These are phyloP conservation scores for Cicer pinnatifidum DNA, from an alignment of 306 rosid genomes.

Conservation along the genomic window DNA sequence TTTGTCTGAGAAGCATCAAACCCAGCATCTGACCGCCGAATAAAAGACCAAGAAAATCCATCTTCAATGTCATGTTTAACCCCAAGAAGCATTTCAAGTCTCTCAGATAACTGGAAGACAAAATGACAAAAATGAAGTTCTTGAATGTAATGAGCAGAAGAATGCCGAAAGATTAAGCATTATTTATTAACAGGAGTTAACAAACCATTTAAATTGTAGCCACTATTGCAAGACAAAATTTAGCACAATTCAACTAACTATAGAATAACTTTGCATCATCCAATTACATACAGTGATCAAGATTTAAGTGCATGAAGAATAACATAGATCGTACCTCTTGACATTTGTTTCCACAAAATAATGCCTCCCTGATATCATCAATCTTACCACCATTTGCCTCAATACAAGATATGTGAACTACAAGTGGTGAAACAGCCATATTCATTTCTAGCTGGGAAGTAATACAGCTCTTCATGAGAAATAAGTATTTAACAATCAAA, in stretches of 20 bases:
- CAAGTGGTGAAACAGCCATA: constrained; percentile 39
- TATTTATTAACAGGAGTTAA: constrained; percentile 33
- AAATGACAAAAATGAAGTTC: constrained; percentile 35
- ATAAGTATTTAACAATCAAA: constrained; percentile 36
- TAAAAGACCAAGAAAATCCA: constrained; percentile 82
- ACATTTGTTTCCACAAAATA: constrained; percentile 78
- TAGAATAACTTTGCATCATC: constrained; percentile 37
- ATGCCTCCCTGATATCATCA: constrained; percentile 43
- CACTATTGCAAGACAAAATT: constrained; percentile 34
- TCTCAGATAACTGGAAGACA: constrained; percentile 66
- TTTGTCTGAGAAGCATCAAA: constrained; percentile 57
- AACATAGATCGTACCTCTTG: constrained; percentile 61
- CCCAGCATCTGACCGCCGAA: constrained; percentile 66
- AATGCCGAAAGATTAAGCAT: constrained; percentile 34
- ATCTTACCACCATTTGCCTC: constrained; percentile 51
- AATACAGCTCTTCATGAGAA: constrained; percentile 17
- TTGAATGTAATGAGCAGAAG: constrained; percentile 24
- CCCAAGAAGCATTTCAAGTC: constrained; percentile 77
- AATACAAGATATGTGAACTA: constrained; percentile 73
- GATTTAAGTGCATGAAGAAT: constrained; percentile 1
- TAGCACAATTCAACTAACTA: constrained; percentile 37
- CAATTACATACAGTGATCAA: constrained; percentile 25
- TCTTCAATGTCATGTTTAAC: constrained; percentile 77
- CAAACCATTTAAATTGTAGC: constrained; percentile 19
- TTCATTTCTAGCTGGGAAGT: constrained; percentile 42